Evolutionary conservation across 305 asterid species (phyloP), one percentile per base, ranked within the genome.

Genomic region (Ruellia speciosa): DNA sequence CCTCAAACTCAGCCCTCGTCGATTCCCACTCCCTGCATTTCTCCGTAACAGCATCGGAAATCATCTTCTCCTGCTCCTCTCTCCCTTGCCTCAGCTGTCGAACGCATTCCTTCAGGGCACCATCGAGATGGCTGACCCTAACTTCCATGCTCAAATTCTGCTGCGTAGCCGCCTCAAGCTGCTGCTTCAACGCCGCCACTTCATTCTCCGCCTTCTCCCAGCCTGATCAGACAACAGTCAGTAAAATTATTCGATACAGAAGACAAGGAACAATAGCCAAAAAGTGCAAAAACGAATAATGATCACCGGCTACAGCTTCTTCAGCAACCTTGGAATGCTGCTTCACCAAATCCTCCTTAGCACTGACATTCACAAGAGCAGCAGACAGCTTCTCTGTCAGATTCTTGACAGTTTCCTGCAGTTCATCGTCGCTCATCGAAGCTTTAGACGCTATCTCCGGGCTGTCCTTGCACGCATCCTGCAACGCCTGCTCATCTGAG

Each of bases 291-390:
- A 4, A 24, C 2, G 31, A 24, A 24, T 2, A 24, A 24, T 0
- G 13, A 31, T 52, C 73, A 88, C 97, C 95, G 68, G 89, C 95
- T 12, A 89, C 94, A 70, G 95, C 97, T 79, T 89, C 95, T 79
- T 86, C 95, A 37, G 95, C 95, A 52, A 89, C 95, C 70, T 84
- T 89, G 10, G 89, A 79, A 63, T 89, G 97, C 72, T 89, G 97
- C 76, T 86, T 89, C 59, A 84, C 97, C 14, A 89, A 68, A 34
- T 89, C 95, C 56, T 89, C 95, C 71, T 86, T 89, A 35, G 90
- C 92, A 20, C 88, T 69, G 18, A 84, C 83, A 73, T 89, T 89
- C 33, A 84, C 85, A 49, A 89, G 88, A 43, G 94, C 95, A 68
- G 97, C 90, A 18, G 97, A 82, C 76, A 89, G 72, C 74, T 79